Conservation (phyloP, 2,329 filamentous ascomycete genomes). For the Fusarium circinatum region DNA sequence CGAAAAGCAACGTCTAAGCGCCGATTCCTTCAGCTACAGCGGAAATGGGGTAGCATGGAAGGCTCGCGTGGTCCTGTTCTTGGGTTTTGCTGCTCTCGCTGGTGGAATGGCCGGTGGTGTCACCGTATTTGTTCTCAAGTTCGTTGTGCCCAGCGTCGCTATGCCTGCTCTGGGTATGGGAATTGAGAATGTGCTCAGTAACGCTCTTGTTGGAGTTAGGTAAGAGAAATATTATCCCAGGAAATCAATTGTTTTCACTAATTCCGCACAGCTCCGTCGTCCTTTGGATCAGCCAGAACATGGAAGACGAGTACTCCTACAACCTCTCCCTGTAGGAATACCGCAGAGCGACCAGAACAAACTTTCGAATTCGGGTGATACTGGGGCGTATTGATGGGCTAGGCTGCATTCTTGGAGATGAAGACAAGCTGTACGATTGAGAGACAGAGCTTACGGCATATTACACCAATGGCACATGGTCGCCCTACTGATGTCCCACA, state of each 20-base stretch:
- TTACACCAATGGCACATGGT: slow-evolving; percentile 5
- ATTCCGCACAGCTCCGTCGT: slow-evolving; percentile 64
- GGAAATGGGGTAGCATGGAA: slow-evolving; percentile 74
- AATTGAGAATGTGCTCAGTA: slow-evolving; percentile 73
- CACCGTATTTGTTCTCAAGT: slow-evolving; percentile 75
- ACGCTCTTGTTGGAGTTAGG: slow-evolving; percentile 71
- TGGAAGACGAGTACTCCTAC: slow-evolving; percentile 78
- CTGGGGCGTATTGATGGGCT: slow-evolving; percentile 15
- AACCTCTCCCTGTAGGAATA: slow-evolving; percentile 66
- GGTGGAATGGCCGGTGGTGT: slow-evolving; percentile 76
- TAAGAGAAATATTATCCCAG: slow-evolving; percentile 45
- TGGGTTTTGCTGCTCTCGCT: slow-evolving; percentile 72
- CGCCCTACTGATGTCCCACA: not conserved
- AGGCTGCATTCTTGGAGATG: not conserved
- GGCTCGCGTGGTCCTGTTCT: slow-evolving; percentile 73
- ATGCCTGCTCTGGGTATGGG: slow-evolving; percentile 73
- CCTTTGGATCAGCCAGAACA: slow-evolving; percentile 76
- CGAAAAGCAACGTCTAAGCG: slow-evolving; percentile 72
- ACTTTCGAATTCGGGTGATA: not conserved
- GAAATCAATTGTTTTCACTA: slow-evolving; percentile 11
- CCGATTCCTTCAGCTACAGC: slow-evolving; percentile 71
- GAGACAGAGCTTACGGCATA: slow-evolving; percentile 3
- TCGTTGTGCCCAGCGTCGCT: slow-evolving; percentile 64
- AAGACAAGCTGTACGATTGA: slow-evolving; percentile 30
- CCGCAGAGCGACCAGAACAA: not conserved